Evolutionary conservation across 176 grass and related monocot genomes (phyloP), one percentile per base, ranked within the genome.

Genomic region (Avena insularis): DNA sequence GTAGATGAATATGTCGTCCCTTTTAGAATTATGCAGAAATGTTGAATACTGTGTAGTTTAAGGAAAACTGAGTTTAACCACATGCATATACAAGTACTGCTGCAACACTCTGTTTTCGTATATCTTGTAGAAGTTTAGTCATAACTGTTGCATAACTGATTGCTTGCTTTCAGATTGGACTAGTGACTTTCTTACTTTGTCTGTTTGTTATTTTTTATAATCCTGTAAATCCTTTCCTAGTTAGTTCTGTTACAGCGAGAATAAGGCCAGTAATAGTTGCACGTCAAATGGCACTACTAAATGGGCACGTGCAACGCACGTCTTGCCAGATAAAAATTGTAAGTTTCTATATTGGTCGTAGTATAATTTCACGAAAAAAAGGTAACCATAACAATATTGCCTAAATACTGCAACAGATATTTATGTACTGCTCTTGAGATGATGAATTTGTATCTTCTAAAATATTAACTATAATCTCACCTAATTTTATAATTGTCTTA

Each of bases 21-120:
- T 47, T 68, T 2, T 83, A 9, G 8, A 38, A 35, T 31, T 62
- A 54, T 63, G 57, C 54, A 87, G 46, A 87, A 74, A 74, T 79
- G 2, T 55, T 8, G 82, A 16, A 65, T 31, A 45, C 63, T 72
- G 33, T 4, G 20, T 64, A 50, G 76, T 84, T 3, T 55, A 65
- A 11, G 19, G 4, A 8, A 35, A 23, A 68, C 15, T 56, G 21
- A 45, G 68, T 45, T 12, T 33, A 69, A 25, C 63, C 61, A 64
- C 29, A 29, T 31, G 25, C 25, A 63, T 63, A 59, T 59, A 60
- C 20, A 2, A 21, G 10, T 60, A 64, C 0, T 64, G 60, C 60
- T 63, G 61, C 61, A 64, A 6, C 13, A 64, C 61, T 64, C 23
- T 29, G 61, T 64, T 23, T 3, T 33, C 3, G 64, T 71, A 10